Percentiles rank a stretch among this genome's conserved stretches.
Conservation (phyloP, 1,284 basidiomycete genomes). For the Inonotus hispidus region DNA sequence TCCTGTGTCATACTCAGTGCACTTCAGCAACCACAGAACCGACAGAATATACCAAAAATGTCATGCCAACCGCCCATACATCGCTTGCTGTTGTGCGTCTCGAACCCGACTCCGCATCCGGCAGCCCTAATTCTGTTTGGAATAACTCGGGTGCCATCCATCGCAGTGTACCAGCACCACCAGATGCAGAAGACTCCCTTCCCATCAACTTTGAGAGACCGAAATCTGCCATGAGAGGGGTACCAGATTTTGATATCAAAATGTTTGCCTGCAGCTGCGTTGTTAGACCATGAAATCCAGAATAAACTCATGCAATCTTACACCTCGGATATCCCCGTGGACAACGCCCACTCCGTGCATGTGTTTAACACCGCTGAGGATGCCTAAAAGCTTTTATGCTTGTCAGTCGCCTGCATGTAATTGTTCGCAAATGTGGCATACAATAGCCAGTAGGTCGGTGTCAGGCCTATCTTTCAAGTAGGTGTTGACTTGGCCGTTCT, state of each 20-base stretch:
- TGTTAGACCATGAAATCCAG: not conserved
- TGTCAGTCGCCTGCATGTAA: not conserved
- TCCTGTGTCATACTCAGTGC: not conserved
- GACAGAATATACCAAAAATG: slow-evolving; percentile 2
- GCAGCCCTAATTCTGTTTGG: not conserved
- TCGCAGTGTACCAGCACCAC: not conserved
- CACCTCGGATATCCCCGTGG: slow-evolving; percentile 16
- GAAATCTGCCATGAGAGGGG: slow-evolving; percentile 10
- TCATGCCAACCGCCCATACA: slow-evolving; percentile 13
- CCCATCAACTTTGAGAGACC: slow-evolving; percentile 5
- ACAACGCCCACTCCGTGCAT: slow-evolving; percentile 14
- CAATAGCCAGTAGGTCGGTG: slow-evolving; percentile 5
- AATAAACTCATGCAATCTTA: not conserved
- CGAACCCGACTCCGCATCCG: not conserved
- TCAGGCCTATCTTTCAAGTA: slow-evolving; percentile 6
- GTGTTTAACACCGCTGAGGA: slow-evolving; percentile 9
- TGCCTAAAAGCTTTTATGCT: slow-evolving; percentile 5
- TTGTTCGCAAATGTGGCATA: not conserved
- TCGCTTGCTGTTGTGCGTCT: slow-evolving; percentile 5
- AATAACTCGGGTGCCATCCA: slow-evolving; percentile 14
- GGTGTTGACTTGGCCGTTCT: slow-evolving; percentile 1
- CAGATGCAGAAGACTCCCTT: not conserved
- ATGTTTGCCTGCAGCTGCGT: not conserved
- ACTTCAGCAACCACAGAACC: no score
- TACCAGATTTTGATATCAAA: not conserved